Evolutionary conservation across 108 stramenopile genomes (phyloP), one percentile per base, ranked within the genome.

Genomic region (Hondaea fermentalgiana): DNA sequence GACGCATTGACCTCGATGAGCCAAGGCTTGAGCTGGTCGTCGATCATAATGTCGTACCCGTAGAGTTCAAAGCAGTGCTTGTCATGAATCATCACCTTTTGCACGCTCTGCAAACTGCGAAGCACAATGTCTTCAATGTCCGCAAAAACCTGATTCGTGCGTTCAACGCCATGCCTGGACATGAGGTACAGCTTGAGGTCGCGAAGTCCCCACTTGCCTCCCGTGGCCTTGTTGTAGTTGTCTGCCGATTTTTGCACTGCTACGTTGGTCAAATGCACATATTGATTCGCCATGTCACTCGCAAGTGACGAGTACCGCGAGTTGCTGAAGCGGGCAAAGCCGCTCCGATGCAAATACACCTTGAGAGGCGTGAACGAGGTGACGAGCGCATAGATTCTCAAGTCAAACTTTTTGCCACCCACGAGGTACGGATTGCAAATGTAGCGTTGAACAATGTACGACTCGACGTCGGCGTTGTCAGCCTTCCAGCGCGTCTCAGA

Each of bases 21-120:
- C 94, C 93, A 95, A 8, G 94, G 94, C 71, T 91, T 90, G n/a
- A 95, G 89, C 14, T 92, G 53, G 59, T 72, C 88, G 91, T 95
- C 94, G 58, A 95, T 91, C 16, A 95, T 35, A 44, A 95, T 58
- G 87, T 95, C 94, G 60, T 93, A 94, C 12, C 94, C 94, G 89
- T 95, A 95, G 0, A 95, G 94, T 89, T 95, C 94, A 88, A 94
- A 95, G 93, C 94, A 95, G 72, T 95, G 94, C 60, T 90, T 90
- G 87, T 95, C 94, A 58, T 92, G 90, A 44, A 95, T 94, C 90
- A 95, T 94, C 5, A 91, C 72, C 53, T 91, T 88, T 89, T 95
- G 94, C 88, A 95, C 94, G 35, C 90, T 53, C 44, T 93, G 89
- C 53, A 95, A 76, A 35, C 90, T 72, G 23, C 92, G 88, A 8